Percentiles rank a stretch among this genome's conserved stretches.
Evolutionary conservation across 208 protist genomes (phyloP).

Genomic region (Vickermania spadyakhi): DNA sequence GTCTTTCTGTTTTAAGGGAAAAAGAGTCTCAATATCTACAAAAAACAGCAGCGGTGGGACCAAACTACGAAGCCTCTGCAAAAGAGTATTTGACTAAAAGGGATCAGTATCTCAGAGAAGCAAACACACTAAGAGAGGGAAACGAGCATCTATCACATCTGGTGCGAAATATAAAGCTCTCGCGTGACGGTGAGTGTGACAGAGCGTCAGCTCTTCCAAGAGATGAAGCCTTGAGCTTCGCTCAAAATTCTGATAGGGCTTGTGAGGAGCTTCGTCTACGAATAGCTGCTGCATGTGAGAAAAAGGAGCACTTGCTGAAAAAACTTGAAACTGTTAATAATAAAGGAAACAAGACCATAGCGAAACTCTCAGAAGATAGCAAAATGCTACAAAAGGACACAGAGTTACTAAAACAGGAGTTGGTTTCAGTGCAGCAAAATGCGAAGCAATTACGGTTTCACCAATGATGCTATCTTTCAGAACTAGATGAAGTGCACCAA

Average conservation of each 20-base stretch:
- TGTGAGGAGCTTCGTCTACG: slow-evolving; percentile 46
- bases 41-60: background rate
- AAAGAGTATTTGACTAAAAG: background rate
- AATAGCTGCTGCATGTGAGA: slow-evolving; percentile 41
- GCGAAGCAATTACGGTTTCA: too few species aligned
- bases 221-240: slow-evolving; percentile 25
- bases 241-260: slow-evolving; percentile 37
- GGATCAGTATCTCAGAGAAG: slow-evolving; percentile 17
- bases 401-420: background rate
- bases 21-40: background rate
- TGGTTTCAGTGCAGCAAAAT: too few species aligned
- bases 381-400: background rate
- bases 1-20: background rate
- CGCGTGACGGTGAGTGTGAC: slow-evolving; percentile 25
- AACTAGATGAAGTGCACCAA: too few species aligned
- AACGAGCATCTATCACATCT: slow-evolving; percentile 43
- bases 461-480: too few species aligned
- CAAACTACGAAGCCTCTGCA: background rate
- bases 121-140: slow-evolving; percentile 39
- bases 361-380: background rate
- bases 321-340: slow-evolving; percentile 45
- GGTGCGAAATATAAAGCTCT: slow-evolving; percentile 47
- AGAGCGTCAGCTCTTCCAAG: slow-evolving; percentile 31
- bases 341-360: background rate
- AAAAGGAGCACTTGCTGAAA: slow-evolving; percentile 30